Base-by-base conservation (phyloP, 176 grass and related monocot genomes). In the Areca catechu region DNA sequence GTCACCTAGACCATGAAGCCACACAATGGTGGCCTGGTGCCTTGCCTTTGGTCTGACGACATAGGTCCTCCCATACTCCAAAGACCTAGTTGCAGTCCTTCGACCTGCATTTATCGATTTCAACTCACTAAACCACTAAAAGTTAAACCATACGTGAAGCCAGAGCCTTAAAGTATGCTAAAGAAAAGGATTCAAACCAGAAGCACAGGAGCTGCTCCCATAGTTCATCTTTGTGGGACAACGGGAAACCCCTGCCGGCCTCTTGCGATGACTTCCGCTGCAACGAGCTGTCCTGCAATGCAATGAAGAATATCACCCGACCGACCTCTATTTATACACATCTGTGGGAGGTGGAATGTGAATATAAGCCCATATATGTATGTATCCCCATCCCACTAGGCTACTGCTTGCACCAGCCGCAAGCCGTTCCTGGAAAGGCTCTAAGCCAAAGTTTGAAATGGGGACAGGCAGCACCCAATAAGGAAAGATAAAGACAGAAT, bases 41-140 rank as follows among this genome's bases (percentile, higher is more conserved):
- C 89, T 88, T 71, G 75, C 89, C 77, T 85, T 95, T 48, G 89
- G 89, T 85, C 89, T 85, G 61, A 95, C 89, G 74, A 95, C 89
- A 68, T 95, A 85, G 1, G 89, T 95, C 76, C 89, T 76, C 20
- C 89, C 89, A 52, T 95, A 89, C 84, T 95, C 89, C 15, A 68
- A 56, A 12, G 34, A 43, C 19, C 84, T 49, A 16, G 47, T 62
- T 47, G 63, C 58, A 1, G 77, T 69, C 28, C 71, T 70, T 7
- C 19, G 48, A 5, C 89, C 89, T 95, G 85, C 80, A 43, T 75
- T 4, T 23, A 43, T 56, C 56, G 49, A 50, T 51, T 66, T 74
- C 60, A 34, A 10, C 15, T 19, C 64, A 77, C 64, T 2, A 61
- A 15, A 27, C 25, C 48, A 51, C 20, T 12, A 3, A 29, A 18